Base-by-base conservation (phyloP, 306 rosid genomes). In the Trifolium subterraneum region DNA sequence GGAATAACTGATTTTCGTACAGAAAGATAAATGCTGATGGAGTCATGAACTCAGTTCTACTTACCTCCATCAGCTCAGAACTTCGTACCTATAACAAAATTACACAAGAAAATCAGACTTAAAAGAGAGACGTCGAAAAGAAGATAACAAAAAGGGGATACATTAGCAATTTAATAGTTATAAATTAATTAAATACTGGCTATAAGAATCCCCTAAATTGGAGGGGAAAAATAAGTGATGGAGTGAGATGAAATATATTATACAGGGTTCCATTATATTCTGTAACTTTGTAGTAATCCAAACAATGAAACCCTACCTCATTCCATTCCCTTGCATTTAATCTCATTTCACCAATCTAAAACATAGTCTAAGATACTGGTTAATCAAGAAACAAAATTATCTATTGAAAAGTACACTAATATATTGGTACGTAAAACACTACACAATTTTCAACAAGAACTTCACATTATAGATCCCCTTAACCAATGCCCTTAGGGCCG, bases 21-120 rank as follows among this genome's bases (percentile, higher is more conserved):
- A 93, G 78, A 71, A 93, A 93, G 82, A 93, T 93, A 70, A 93
- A 93, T 16, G 98, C 98, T 1, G 97, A 93, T 8, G 98, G 98
- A 38, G 98, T 93, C 97, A 90, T 90, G 82, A 90, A 93, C 81
- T 90, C 89, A 14, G 87, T 83, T 75, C 81, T 87, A 84, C 87
- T 83, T 55, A 93, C 96, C 82, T 89, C 97, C 74, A 77, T 90
- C 77, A 84, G 62, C 79, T 89, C 95, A 75, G 83, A 80, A 82
- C 88, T 86, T 45, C 95, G 95, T 66, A 93, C 97, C 98, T 93
- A 75, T 33, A 55, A 44, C 79, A 12, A 55, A 33, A 47, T 27
- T 4, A 52, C 56, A 64, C 42, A 23, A 25, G 72, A 74, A 15
- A 64, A 20, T 44, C 20, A 54, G 27, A 68, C 76, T 42, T 48